Percentiles rank a stretch among this genome's conserved stretches.
phyloP scores from a whole-genome alignment of 1,284 basidiomycete genomes.

The Pseudozyma pruni region DNA sequence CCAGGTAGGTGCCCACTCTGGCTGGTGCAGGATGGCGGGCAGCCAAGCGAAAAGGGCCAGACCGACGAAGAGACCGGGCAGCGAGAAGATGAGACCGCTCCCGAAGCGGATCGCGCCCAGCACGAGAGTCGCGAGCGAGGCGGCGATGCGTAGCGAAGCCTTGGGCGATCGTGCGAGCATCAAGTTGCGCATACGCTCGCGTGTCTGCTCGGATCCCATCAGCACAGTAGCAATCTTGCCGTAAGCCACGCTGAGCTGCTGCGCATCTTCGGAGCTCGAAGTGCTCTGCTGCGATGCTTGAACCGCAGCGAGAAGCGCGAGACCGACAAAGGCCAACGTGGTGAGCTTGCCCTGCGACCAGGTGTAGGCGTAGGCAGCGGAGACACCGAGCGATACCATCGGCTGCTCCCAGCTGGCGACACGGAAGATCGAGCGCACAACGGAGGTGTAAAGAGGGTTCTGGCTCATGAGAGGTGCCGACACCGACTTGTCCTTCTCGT shows the following conservation, averaged over 20 bases:
- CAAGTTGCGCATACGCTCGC: conserved; percentile 49
- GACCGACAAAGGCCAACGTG: conserved; percentile 12
- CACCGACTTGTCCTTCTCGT: neutral
- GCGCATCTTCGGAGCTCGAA: neutral
- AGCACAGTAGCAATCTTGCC: conserved; percentile 15
- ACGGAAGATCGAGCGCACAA: conserved; percentile 14
- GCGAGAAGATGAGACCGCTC: conserved; percentile 7
- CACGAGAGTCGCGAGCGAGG: conserved; percentile 12
- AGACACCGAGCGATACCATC: conserved; percentile 15
- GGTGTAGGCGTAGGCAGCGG: conserved; percentile 25
- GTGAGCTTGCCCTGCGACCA: conserved; percentile 42
- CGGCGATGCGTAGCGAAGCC: conserved; percentile 34
- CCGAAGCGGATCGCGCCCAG: conserved; percentile 10
- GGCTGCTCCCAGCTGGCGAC: conserved; percentile 44
- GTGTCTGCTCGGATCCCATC: conserved; percentile 28
- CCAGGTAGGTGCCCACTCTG: conserved; percentile 33
- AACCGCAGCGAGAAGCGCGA: conserved; percentile 18
- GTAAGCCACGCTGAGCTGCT: conserved; percentile 31
- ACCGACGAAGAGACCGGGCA: conserved; percentile 41
- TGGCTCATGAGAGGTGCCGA: conserved; percentile 9
- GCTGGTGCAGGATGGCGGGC: conserved; percentile 43
- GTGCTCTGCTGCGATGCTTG: conserved; percentile 4
- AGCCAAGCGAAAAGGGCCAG: conserved; percentile 42
- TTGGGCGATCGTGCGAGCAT: conserved; percentile 29
- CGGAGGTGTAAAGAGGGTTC: conserved; percentile 33